Evolutionary conservation across 768 basidiomycete species (phyloP).

Genomic region (Termitomyces sp.): DNA sequence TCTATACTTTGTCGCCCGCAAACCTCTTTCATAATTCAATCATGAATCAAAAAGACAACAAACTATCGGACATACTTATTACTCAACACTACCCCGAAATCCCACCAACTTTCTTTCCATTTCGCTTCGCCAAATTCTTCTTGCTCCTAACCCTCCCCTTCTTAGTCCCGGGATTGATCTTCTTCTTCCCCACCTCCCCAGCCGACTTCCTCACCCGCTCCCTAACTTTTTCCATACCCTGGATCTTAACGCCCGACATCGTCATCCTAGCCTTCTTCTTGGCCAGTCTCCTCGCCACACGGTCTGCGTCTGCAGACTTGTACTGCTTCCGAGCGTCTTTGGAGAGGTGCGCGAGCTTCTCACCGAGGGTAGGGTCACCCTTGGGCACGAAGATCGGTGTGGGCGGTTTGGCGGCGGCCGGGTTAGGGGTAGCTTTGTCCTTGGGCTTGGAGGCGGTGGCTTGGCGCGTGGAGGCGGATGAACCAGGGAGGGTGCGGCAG

Average conservation of each 20-base stretch:
- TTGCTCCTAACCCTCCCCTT: slow-evolving; percentile 51
- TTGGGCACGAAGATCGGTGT: slow-evolving; percentile 47
- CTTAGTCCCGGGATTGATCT: slow-evolving; percentile 29
- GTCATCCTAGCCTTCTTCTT: slow-evolving; percentile 80
- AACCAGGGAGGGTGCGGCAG: slow-evolving; percentile 72
- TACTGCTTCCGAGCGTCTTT: slow-evolving; percentile 84
- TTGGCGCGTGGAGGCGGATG: slow-evolving; percentile 21
- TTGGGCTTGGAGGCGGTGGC: slow-evolving; percentile 19
- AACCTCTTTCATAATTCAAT: no score
- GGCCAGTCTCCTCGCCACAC: slow-evolving; percentile 78
- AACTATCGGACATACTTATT: neutral
- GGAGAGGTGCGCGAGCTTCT: slow-evolving; percentile 68
- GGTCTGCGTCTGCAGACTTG: slow-evolving; percentile 77
- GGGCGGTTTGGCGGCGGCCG: slow-evolving; percentile 13
- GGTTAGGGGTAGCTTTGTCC: slow-evolving; percentile 11
- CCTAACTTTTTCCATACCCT: slow-evolving; percentile 41
- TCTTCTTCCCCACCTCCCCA: slow-evolving; percentile 27
- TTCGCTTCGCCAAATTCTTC: slow-evolving; percentile 49
- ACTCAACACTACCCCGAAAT: neutral
- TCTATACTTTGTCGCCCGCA: no score
- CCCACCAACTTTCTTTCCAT: slow-evolving; percentile 48
- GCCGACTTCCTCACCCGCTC: slow-evolving; percentile 42
- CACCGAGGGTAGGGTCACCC: slow-evolving; percentile 81
- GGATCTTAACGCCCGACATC: slow-evolving; percentile 32
- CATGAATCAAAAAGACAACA: neutral